A percentile compares a stretch with the other conserved stretches of the same genome.
Evolutionary conservation across 2,329 filamentous ascomycete genomes (phyloP).

Genomic region (Calonectria fujianensis): DNA sequence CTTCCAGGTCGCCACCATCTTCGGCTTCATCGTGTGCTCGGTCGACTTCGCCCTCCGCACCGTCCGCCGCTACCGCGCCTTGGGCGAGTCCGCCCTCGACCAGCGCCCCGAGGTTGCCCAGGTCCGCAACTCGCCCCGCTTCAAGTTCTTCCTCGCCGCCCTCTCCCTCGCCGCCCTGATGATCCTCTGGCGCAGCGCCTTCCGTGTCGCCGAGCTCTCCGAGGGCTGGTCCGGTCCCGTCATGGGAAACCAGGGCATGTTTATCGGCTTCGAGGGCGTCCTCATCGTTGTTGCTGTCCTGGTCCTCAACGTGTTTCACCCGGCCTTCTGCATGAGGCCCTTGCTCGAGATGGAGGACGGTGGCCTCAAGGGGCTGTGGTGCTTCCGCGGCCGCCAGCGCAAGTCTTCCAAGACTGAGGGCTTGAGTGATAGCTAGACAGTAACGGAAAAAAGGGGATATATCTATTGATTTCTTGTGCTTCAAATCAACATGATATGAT

Average conservation of each 20-base stretch:
- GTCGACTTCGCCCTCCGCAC: conserved; percentile 70
- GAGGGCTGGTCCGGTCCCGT: conserved; percentile 77
- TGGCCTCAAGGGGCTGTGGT: conserved; percentile 55
- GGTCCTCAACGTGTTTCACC: conserved; percentile 64
- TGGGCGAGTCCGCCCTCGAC: conserved; percentile 61
- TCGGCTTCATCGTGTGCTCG: conserved; percentile 71
- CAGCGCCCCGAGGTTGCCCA: conserved; percentile 59
- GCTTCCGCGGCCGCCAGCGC: conserved; percentile 47
- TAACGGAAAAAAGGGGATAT: no score
- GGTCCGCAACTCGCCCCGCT: conserved; percentile 65
- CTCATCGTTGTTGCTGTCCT: conserved; percentile 69
- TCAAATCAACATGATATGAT: background rate
- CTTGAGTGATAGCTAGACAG: conserved; percentile 39
- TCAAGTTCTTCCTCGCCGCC: conserved; percentile 73
- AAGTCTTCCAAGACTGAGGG: conserved; percentile 35
- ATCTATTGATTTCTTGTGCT: background rate
- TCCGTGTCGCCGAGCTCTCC: conserved; percentile 79
- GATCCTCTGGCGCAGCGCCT: conserved; percentile 79
- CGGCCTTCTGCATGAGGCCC: conserved; percentile 53
- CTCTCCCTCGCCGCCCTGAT: conserved; percentile 75
- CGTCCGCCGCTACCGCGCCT: conserved; percentile 58
- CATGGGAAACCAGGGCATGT: conserved; percentile 72
- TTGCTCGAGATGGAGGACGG: conserved; percentile 54
- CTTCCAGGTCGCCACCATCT: conserved; percentile 76
- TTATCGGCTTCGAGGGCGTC: conserved; percentile 75